Evolutionary conservation across 257 asterid species (phyloP).

Genomic region (Lithospermum erythrorhizon): DNA sequence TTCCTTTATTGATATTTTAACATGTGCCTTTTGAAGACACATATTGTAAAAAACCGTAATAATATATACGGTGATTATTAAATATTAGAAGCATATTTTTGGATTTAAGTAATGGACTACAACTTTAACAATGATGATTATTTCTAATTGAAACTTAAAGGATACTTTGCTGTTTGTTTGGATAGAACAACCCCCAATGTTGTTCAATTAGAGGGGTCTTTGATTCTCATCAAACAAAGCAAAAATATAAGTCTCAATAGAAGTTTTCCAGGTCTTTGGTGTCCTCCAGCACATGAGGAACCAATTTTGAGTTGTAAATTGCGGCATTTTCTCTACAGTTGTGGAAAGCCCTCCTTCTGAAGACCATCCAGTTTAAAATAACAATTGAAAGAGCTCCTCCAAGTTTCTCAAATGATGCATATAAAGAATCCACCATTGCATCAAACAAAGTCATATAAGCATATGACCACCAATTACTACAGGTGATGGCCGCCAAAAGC

Average conservation of each 20-base stretch:
- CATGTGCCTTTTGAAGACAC: no score
- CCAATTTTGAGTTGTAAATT: constrained; percentile 17
- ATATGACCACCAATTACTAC: constrained; percentile 14
- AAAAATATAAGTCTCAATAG: constrained; percentile 24
- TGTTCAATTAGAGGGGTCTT: constrained; percentile 20
- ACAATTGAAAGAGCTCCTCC: constrained; percentile 24
- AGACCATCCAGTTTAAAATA: constrained; percentile 39
- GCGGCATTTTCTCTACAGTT: constrained; percentile 18
- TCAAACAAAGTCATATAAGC: constrained; percentile 20
- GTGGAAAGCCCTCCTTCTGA: constrained; percentile 20
- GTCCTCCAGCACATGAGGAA: constrained; percentile 16
- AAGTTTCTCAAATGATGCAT: constrained; percentile 21
- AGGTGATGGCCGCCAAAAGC: constrained; percentile 13
- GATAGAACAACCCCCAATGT: constrained; percentile 19
- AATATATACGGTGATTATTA: no score
- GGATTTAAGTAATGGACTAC: no score
- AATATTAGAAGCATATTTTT: no score
- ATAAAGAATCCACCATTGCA: constrained; percentile 29
- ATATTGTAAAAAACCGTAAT: no score
- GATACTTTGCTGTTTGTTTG: constrained; percentile 18
- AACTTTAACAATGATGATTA: no score
- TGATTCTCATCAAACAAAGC: constrained; percentile 24
- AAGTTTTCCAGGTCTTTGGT: constrained; percentile 19
- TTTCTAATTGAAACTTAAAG: constrained; percentile 11
- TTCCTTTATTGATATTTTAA: no score